Conservation (phyloP, 345 rosid genomes). For the Ailanthus altissimus region DNA sequence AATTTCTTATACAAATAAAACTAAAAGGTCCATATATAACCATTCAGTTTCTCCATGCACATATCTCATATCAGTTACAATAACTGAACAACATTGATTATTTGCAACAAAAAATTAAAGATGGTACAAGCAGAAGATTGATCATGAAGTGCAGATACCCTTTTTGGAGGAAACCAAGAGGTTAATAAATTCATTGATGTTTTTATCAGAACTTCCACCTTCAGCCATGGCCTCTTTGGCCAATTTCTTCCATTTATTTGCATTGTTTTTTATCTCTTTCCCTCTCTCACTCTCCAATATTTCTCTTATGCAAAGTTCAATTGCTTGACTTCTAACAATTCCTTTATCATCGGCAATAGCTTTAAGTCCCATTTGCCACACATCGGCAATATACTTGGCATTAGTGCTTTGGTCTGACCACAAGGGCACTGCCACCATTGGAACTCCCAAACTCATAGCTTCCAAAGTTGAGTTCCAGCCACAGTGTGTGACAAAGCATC, state of each 20-base stretch:
- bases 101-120: too few relatives aligned
- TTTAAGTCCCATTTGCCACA: slow-evolving; percentile 41
- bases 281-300: slow-evolving; percentile 36
- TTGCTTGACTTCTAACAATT: slow-evolving; percentile 21
- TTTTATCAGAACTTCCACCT: too few relatives aligned
- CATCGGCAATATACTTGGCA: slow-evolving; percentile 47
- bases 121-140: too few relatives aligned
- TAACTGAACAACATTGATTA: too few relatives aligned
- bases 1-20: too few relatives aligned
- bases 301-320: slow-evolving; percentile 25
- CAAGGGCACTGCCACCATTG: slow-evolving; percentile 45
- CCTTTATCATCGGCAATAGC: slow-evolving; percentile 22
- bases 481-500: slow-evolving; percentile 51
- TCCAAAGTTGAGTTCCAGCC: slow-evolving; percentile 49
- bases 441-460: slow-evolving; percentile 48
- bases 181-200: slow-evolving; percentile 29
- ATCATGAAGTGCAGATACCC: too few relatives aligned
- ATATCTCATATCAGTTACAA: too few relatives aligned
- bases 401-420: slow-evolving; percentile 50
- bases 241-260: slow-evolving; percentile 35
- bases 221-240: too few relatives aligned
- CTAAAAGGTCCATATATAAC: too few relatives aligned
- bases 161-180: too few relatives aligned
- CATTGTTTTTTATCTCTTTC: slow-evolving; percentile 26
- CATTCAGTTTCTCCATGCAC: too few relatives aligned